Base-by-base conservation (phyloP, 257 asterid species). In the Ocimum tenuiflorum region DNA sequence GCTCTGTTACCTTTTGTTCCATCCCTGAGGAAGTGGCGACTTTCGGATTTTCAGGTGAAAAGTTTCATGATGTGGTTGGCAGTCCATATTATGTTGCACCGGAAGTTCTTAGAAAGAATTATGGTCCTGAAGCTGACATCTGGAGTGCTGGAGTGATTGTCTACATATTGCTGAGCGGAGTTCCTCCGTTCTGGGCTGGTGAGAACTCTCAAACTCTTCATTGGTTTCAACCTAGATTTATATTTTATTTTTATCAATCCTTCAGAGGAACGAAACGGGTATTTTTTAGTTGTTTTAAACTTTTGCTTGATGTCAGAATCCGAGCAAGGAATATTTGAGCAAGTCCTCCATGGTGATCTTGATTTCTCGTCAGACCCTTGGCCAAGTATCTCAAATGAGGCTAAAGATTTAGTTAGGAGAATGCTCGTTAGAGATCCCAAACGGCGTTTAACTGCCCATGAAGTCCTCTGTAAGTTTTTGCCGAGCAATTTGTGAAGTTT, bases 161-260 rank as follows among this genome's bases (percentile, higher is more conserved):
- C 62, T 91, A 91, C 82, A 91, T 91, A 69, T 81, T 91, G 75
- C 85, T 91, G 33, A 88, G 97, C 68, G 97, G 97, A 63, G 97
- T 91, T 70, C 97, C 97, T 80, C 96, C 98, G 2, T 91, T 88
- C 57, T 91, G 98, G 98, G 88, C 94, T 35, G 98, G 98, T 91
- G 78, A 85, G 94, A 61, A 46, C 43, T 70, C 15, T 48, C 3
- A 2, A 33, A 53, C 8, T 60, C 18, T 33, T 24, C 27, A 1
- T 56, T 68, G 20, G 7, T 22, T 55, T 3, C 49, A 38, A 52
- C 19, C 35, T 57, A 18, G 24, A 49, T 12, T 3, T 3, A 15
- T 22, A 6, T 49, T 18, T 68, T 10, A 14, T 14, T 49, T 18
- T 68, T 10, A 14, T 14, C 54, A 11, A 10, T 48, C 36, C 41